Conservation (phyloP, 495 filamentous ascomycete genomes). For the Neurospora pannonica region DNA sequence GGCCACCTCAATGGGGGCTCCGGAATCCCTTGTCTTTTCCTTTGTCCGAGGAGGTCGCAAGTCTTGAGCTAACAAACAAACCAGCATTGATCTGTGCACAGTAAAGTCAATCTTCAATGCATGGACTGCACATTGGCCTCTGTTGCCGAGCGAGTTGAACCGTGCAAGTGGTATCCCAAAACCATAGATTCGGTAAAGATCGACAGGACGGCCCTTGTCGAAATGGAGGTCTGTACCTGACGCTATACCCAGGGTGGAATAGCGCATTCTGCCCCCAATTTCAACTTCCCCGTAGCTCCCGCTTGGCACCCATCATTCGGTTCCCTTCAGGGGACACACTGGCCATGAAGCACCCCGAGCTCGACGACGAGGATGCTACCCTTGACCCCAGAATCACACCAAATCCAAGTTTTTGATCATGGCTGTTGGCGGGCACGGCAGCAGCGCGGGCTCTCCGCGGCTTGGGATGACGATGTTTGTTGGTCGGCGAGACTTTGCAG, state of each 20-base stretch:
- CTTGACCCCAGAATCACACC: background rate
- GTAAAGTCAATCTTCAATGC: background rate
- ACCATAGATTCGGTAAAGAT: conserved; percentile 7
- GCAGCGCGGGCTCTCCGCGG: background rate
- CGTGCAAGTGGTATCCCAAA: background rate
- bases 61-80: too few relatives aligned
- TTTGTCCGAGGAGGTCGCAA: too few relatives aligned
- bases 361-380: background rate
- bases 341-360: background rate
- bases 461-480: background rate
- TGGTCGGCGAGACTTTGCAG: background rate
- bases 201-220: background rate
- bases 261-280: conserved; percentile 1
- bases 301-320: background rate
- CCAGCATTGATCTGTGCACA: too few relatives aligned
- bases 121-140: background rate
- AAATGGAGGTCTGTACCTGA: background rate
- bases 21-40: too few relatives aligned
- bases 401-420: background rate
- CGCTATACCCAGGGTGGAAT: background rate
- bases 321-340: background rate
- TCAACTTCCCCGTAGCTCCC: background rate
- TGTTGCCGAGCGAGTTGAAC: background rate
- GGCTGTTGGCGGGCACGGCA: background rate
- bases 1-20: too few relatives aligned